Percentiles rank a stretch among this genome's conserved stretches.
phyloP scores from a whole-genome alignment of 2,329 filamentous ascomycete genomes.

The Diplodia intermedia region DNA sequence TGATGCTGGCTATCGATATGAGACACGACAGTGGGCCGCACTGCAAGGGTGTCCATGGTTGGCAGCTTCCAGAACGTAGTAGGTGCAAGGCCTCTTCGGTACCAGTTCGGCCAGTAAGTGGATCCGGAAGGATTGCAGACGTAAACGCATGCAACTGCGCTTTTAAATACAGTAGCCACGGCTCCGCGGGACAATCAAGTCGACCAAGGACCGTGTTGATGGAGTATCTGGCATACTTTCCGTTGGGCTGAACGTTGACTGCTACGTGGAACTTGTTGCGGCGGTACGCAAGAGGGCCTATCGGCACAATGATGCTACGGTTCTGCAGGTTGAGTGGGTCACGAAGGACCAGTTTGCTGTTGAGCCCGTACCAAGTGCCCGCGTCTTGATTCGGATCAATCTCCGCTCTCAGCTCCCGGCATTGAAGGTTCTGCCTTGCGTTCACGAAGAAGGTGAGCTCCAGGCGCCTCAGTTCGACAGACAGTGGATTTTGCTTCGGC shows the following conservation, averaged over 20 bases:
- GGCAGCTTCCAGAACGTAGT: constrained; percentile 58
- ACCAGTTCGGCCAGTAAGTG: constrained; percentile 65
- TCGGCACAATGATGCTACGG: constrained; percentile 62
- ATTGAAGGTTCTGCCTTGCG: constrained; percentile 51
- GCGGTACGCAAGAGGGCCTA: constrained; percentile 49
- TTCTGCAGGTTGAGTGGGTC: constrained; percentile 50
- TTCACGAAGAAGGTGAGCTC: constrained; percentile 64
- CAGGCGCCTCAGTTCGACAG: constrained; percentile 60
- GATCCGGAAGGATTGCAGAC: constrained; percentile 64
- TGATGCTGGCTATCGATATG: constrained; percentile 44
- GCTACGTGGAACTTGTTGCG: constrained; percentile 53
- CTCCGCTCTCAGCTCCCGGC: constrained; percentile 57
- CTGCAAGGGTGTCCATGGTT: constrained; percentile 45
- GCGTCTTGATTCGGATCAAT: constrained; percentile 61
- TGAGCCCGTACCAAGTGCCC: constrained; percentile 66
- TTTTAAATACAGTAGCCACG: constrained; percentile 61
- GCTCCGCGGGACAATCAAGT: constrained; percentile 65
- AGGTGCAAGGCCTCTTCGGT: constrained; percentile 64
- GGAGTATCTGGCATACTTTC: constrained; percentile 57
- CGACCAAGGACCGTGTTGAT: constrained; percentile 63
- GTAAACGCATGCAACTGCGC: constrained; percentile 67
- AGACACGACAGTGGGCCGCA: constrained; percentile 33
- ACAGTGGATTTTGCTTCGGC: constrained; percentile 44
- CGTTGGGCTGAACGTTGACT: constrained; percentile 48
- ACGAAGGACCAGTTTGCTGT: constrained; percentile 64